Conservation (phyloP, 2,329 filamentous ascomycete genomes). For the Microcyclospora tardicrescens region DNA sequence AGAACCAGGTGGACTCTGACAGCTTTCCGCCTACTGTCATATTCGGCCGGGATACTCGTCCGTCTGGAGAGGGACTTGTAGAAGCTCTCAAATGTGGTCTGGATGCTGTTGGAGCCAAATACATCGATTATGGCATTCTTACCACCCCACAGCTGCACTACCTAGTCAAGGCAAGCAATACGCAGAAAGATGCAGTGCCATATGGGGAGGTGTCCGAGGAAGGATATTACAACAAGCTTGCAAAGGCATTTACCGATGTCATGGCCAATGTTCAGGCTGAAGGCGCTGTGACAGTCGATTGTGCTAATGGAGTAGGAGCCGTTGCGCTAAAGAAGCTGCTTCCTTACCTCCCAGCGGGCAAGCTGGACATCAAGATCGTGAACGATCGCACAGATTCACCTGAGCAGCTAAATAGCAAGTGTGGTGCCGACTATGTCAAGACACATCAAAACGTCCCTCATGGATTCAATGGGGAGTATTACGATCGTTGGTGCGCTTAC, state of each 20-base stretch:
- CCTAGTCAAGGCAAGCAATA: constrained; percentile 87
- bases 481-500: constrained; percentile 74
- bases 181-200: constrained; percentile 68
- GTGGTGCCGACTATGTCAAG: constrained; percentile 94
- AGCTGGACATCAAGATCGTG: constrained; percentile 70
- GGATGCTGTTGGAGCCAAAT: constrained; percentile 59
- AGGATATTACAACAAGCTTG: constrained; percentile 91
- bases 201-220: constrained; percentile 83
- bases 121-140: constrained; percentile 75
- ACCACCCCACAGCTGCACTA: constrained; percentile 99
- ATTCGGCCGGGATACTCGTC: constrained; percentile 83
- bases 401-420: constrained; percentile 77
- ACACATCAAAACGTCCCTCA: constrained; percentile 86
- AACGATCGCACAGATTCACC: constrained; percentile 90
- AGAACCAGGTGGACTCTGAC: constrained; percentile 59
- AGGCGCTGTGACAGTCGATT: constrained; percentile 74
- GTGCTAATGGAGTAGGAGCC: constrained; percentile 91
- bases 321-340: constrained; percentile 79
- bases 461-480: constrained; percentile 60
- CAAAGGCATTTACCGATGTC: constrained; percentile 69
- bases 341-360: constrained; percentile 61
- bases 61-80: constrained; percentile 76
- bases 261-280: constrained; percentile 63
- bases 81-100: constrained; percentile 67
- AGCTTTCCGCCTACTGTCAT: constrained; percentile 61